Conservation (phyloP, 2,329 filamentous ascomycete genomes). For the Tetracladium maxilliforme region DNA sequence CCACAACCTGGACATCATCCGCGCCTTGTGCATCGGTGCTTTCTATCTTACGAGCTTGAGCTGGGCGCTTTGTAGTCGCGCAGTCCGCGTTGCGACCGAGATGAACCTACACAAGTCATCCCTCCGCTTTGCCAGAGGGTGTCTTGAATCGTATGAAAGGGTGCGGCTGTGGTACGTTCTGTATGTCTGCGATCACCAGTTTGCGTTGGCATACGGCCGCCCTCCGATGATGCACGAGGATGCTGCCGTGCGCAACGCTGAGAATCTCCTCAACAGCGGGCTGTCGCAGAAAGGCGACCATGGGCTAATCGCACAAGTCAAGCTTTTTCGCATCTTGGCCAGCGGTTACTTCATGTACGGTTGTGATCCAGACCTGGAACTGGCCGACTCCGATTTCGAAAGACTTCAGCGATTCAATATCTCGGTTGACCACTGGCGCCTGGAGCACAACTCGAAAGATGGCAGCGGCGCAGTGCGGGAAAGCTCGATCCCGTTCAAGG, state of each 20-base stretch:
- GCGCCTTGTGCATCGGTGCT: conserved; percentile 43
- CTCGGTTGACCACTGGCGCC: conserved; percentile 20
- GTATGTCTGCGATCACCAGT: conserved; percentile 52
- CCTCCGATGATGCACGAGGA: conserved; percentile 46
- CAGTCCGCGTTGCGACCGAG: conserved; percentile 41
- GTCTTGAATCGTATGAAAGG: conserved; percentile 32
- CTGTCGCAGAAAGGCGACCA: conserved; percentile 3
- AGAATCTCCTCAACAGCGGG: conserved; percentile 15
- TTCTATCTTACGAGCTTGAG: conserved; percentile 47
- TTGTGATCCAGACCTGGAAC: conserved; percentile 29
- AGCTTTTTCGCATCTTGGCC: conserved; percentile 5
- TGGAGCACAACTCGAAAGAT: too few species aligned
- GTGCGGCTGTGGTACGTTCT: conserved; percentile 47
- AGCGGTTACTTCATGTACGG: conserved; percentile 5
- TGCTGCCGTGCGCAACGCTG: conserved; percentile 37
- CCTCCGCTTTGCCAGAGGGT: conserved; percentile 28
- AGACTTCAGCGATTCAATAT: conserved; percentile 18
- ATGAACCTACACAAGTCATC: conserved; percentile 36
- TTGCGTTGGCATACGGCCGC: conserved; percentile 48
- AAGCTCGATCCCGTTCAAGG: conserved; percentile 10
- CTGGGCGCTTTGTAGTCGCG: conserved; percentile 41
- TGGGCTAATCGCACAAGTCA: conserved; percentile 5
- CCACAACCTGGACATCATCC: conserved; percentile 40
- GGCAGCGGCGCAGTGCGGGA: too few species aligned
- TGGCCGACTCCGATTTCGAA: conserved; percentile 22